Percentiles rank a stretch among this genome's conserved stretches.
Conservation (phyloP, 495 filamentous ascomycete species). For the Gamarada debralockiae region DNA sequence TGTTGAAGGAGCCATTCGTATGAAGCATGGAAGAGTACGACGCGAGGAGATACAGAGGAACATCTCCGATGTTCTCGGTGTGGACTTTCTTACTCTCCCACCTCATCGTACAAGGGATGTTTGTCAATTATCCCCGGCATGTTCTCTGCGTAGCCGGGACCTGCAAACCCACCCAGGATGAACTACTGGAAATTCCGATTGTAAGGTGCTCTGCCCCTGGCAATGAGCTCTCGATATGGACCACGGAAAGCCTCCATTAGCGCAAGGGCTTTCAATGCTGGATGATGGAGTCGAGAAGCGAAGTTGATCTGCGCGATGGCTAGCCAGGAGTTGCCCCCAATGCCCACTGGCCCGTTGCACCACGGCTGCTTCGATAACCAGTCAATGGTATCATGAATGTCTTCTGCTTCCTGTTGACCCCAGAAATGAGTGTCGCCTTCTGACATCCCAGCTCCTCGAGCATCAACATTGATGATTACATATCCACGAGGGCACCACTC, state of each 20-base stretch:
- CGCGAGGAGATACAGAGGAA: conserved; percentile 29
- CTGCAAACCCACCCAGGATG: too few relatives aligned
- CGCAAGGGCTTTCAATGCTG: too few relatives aligned
- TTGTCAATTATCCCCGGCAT: too few relatives aligned
- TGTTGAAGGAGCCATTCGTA: conserved; percentile 34
- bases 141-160: too few relatives aligned
- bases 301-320: conserved; percentile 34
- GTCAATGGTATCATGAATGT: conserved; percentile 33
- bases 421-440: conserved; percentile 24
- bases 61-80: conserved; percentile 18
- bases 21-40: conserved; percentile 31
- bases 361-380: conserved; percentile 31
- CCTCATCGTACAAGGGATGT: too few relatives aligned
- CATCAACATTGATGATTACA: conserved; percentile 38
- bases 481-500: conserved; percentile 34
- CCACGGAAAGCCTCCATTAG: too few relatives aligned
- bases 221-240: too few relatives aligned
- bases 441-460: conserved; percentile 31
- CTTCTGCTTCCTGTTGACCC: background rate
- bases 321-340: conserved; percentile 36
- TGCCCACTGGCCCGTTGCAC: conserved; percentile 38
- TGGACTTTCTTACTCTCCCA: conserved; percentile 31
- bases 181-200: too few relatives aligned
- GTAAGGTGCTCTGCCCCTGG: too few relatives aligned
- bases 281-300: too few relatives aligned